These are phyloP conservation scores for Aspergillus sp. DNA, from an alignment of 2,329 filamentous ascomycete species.

Conservation along the genomic window DNA sequence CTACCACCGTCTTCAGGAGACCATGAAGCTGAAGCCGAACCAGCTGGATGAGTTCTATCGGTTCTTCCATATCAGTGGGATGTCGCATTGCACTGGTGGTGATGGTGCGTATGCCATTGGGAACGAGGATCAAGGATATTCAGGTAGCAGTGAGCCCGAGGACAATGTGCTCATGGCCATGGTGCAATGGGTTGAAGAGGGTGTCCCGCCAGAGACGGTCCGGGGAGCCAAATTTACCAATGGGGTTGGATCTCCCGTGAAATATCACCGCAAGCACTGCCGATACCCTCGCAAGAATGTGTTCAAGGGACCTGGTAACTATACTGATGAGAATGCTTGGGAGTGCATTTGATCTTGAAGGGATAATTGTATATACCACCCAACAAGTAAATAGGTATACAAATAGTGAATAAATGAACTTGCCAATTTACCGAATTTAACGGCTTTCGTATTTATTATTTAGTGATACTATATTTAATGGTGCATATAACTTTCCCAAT, in stretches of 20 bases:
- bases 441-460: too few species aligned
- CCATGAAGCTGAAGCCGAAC: slow-evolving; percentile 34
- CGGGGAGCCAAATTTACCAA: slow-evolving; percentile 48
- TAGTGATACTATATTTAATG: too few species aligned
- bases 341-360: slow-evolving; percentile 25
- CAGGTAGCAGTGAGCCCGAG: slow-evolving; percentile 27
- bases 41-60: slow-evolving; percentile 45
- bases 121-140: slow-evolving; percentile 26
- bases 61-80: slow-evolving; percentile 56
- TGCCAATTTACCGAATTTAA: too few species aligned
- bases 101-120: slow-evolving; percentile 46
- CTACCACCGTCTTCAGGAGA: slow-evolving; percentile 46
- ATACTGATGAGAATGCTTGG: slow-evolving; percentile 36
- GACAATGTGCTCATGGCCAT: slow-evolving; percentile 53
- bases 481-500: too few species aligned
- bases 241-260: slow-evolving; percentile 37
- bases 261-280: slow-evolving; percentile 51
- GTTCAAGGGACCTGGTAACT: slow-evolving; percentile 31
- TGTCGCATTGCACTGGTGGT: slow-evolving; percentile 51
- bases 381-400: too few species aligned
- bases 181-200: slow-evolving; percentile 51
- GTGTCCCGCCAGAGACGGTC: slow-evolving; percentile 38
- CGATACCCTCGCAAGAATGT: slow-evolving; percentile 37
- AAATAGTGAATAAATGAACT: too few species aligned
- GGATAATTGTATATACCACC: background rate